Base-by-base conservation (phyloP, 1,139 yeast species). In the Kodamaea suecica region DNA sequence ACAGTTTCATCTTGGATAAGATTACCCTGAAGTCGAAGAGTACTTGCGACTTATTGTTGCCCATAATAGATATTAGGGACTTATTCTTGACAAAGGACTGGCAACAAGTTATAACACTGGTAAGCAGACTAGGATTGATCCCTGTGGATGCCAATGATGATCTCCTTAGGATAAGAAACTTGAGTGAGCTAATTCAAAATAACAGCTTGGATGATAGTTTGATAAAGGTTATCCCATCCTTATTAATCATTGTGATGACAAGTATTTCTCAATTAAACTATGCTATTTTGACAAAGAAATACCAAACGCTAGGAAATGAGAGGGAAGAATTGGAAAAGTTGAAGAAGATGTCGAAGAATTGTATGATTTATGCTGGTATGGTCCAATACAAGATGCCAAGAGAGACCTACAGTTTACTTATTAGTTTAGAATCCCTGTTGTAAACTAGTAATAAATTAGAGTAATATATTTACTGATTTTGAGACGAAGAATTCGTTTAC, bases 361-460 rank as follows among this genome's bases (percentile, higher is more conserved):
- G 95, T 59, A 87, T 90, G 87, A 78, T 90, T 3, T 94, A 84
- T 57, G 95, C 97, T 9, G 97, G 97, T 37, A 84, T 92, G 82
- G 84, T 92, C 27, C 96, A 88, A 60, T 90, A 86, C 61, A 80
- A 85, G 55, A 87, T 92, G 95, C 95, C 97, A 4, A 73, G 95
- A 43, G 97, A 90, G 52, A 81, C 88, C 0, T 88, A 86, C 56
- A 77, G 87, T 48, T 72, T 78, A 35, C 65, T 88, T 52, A 82
- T 87, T 30, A 77, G 75, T 44, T 66, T 88, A 41, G 96, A 87
- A 55, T 73, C 83, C 14, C 66, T 63, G 52, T 58, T 56, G 14
- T 19, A 19, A 19, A 19, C 9, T 19, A 25, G 27, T 19, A 19
- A 19, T 19, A n/a, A 10, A 27, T 4, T 4, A 12, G n/a, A 3